phyloP scores from a whole-genome alignment of 2,329 filamentous ascomycete species.

The Pseudogymnoascus sp. region DNA sequence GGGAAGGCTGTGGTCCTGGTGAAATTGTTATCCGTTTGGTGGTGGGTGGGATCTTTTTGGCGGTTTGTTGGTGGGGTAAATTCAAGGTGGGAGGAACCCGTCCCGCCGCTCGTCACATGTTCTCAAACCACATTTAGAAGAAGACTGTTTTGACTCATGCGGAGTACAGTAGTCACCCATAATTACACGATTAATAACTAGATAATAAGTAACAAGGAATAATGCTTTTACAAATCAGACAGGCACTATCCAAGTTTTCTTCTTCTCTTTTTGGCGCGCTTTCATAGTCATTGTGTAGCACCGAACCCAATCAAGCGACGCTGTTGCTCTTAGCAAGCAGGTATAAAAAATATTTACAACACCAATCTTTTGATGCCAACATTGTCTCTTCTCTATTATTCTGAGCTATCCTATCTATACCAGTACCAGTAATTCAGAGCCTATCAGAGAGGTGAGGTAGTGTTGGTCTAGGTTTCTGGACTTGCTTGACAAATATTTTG shows the following conservation, averaged over 20 bases:
- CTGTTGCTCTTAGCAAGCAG: neutral
- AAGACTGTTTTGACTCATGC: neutral
- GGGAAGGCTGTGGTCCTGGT: neutral
- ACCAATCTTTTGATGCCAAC: neutral
- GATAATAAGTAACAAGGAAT: neutral
- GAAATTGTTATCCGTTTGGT: neutral
- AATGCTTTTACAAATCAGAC: neutral
- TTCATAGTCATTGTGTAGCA: neutral
- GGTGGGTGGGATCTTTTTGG: slow-evolving; percentile 4
- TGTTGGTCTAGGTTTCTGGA: neutral
- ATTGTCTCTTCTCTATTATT: neutral
- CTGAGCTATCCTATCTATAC: slow-evolving; percentile 6
- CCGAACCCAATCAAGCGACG: neutral
- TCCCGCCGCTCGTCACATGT: slow-evolving; percentile 5
- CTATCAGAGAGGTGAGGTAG: neutral
- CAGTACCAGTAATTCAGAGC: neutral
- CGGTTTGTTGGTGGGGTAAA: slow-evolving; percentile 11
- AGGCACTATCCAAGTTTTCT: neutral
- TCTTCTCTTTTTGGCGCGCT: neutral
- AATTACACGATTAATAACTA: neutral
- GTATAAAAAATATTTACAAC: neutral
- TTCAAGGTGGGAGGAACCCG: slow-evolving; percentile 9
- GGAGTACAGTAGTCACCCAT: neutral
- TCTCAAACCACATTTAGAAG: neutral
- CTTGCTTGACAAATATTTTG: neutral